Conservation (phyloP, 148 eudicot species). For the Vaccinium corymbosum region DNA sequence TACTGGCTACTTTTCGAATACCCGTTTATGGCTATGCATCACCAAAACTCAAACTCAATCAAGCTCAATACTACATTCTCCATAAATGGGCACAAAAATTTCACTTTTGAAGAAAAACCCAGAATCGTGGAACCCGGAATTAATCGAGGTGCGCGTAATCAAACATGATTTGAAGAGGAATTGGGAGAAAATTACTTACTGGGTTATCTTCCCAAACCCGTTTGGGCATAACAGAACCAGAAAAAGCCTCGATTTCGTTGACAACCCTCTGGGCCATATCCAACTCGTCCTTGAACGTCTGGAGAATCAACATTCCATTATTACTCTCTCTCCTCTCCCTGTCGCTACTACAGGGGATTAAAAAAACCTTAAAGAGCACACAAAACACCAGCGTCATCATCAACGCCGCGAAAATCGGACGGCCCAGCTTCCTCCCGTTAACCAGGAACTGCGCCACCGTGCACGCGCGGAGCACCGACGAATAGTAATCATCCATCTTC, state of each 20-base stretch:
- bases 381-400: slow-evolving; percentile 30
- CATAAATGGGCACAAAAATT: too few relatives aligned
- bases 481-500: background rate
- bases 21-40: background rate
- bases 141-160: too few relatives aligned
- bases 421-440: slow-evolving; percentile 31
- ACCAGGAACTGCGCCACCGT: slow-evolving; percentile 17
- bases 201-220: slow-evolving; percentile 20
- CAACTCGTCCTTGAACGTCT: slow-evolving; percentile 5
- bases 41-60: too few relatives aligned
- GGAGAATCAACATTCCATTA: slow-evolving; percentile 9
- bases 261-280: slow-evolving; percentile 16
- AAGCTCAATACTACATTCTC: background rate
- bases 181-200: slow-evolving; percentile 8
- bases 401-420: slow-evolving; percentile 28
- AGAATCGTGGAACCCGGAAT: too few relatives aligned
- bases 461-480: background rate
- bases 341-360: slow-evolving; percentile 12
- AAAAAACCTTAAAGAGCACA: slow-evolving; percentile 30
- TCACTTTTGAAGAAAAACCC: too few relatives aligned
- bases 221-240: slow-evolving; percentile 17
- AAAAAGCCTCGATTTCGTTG: background rate
- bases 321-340: slow-evolving; percentile 6
- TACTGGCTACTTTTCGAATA: background rate
- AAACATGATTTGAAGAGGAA: too few relatives aligned